phyloP scores from a whole-genome alignment of 2,329 filamentous ascomycete species.

The Grosmannia serpens region DNA sequence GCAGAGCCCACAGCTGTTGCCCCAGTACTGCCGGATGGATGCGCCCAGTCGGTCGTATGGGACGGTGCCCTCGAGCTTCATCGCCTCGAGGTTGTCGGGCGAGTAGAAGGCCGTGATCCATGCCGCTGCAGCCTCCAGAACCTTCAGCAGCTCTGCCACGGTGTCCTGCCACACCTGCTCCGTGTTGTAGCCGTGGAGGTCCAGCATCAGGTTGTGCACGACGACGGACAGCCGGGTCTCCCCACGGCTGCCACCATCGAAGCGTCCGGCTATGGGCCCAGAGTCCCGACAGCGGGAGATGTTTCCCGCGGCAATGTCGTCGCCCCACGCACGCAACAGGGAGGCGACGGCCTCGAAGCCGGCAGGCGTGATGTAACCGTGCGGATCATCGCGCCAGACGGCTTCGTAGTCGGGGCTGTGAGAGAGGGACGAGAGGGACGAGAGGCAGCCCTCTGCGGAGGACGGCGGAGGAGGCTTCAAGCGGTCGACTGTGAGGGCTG shows the following conservation, averaged over 20 bases:
- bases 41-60: constrained; percentile 4
- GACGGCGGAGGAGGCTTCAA: constrained; percentile 2
- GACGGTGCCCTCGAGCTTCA: constrained; percentile 1
- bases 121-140: constrained; percentile 5
- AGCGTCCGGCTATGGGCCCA: constrained; percentile 4
- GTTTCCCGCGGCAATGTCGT: constrained; percentile 12
- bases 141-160: constrained; percentile 7
- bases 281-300: constrained; percentile 10
- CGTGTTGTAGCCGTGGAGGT: constrained; percentile 9
- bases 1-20: constrained; percentile 10
- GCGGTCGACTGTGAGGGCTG: constrained; percentile 8
- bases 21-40: constrained; percentile 4
- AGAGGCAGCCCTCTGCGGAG: background rate
- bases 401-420: constrained; percentile 12
- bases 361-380: constrained; percentile 13
- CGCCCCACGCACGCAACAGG: constrained; percentile 11
- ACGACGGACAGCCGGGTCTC: constrained; percentile 13
- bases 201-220: constrained; percentile 17
- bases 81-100: constrained; percentile 5
- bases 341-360: constrained; percentile 10
- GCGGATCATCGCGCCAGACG: constrained; percentile 14
- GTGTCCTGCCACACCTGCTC: constrained; percentile 11
- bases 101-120: constrained; percentile 10
- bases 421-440: background rate
- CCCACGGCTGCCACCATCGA: background rate